Conservation (phyloP, 345 rosid genomes). For the Excoecaria cochinchinensis region DNA sequence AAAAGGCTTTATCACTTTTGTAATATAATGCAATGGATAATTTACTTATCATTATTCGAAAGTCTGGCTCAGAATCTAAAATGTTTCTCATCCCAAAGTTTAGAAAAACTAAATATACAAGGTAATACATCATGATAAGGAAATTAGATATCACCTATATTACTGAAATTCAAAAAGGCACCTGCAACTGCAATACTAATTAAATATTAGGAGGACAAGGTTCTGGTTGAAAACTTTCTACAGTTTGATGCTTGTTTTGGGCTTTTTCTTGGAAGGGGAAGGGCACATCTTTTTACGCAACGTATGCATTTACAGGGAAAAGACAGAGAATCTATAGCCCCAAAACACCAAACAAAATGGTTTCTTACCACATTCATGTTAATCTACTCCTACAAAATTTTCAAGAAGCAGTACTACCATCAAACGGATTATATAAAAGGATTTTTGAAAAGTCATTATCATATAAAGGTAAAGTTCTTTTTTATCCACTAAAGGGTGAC, state of each 20-base stretch:
- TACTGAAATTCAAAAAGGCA: not conserved
- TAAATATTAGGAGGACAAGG: not conserved
- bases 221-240: not conserved
- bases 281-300: not conserved
- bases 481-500: not conserved
- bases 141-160: not conserved
- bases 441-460: not conserved
- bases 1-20: not conserved
- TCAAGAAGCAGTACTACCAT: not conserved
- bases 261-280: not conserved
- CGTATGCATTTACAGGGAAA: not conserved
- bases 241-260: constrained; percentile 2
- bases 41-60: not conserved
- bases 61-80: constrained; percentile 12
- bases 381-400: not conserved
- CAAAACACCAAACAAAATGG: not conserved
- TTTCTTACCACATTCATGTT: not conserved
- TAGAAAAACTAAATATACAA: not conserved
- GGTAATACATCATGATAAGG: not conserved
- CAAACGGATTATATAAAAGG: not conserved
- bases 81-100: not conserved
- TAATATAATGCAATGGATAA: not conserved
- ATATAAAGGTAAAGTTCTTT: not conserved
- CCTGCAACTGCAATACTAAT: not conserved
- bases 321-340: not conserved